These are phyloP conservation scores for Zymoseptoria pseudotritici DNA, from an alignment of 2,329 filamentous ascomycete species.

Conservation along the genomic window DNA sequence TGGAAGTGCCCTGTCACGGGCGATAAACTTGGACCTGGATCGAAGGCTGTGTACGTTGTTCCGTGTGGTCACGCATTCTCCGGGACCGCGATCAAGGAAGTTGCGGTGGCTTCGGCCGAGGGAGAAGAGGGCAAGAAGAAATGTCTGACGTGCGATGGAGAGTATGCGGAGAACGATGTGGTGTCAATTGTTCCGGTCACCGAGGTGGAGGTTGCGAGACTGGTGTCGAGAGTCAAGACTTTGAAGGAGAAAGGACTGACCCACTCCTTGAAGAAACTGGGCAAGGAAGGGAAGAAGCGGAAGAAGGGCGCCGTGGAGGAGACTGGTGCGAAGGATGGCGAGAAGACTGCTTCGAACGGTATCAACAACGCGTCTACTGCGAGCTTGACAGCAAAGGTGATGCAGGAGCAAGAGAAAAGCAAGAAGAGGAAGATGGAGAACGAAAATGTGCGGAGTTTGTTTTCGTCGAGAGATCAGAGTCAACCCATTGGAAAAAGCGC, in stretches of 20 bases:
- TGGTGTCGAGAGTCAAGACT: conserved; percentile 60
- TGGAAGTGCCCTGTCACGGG: conserved; percentile 83
- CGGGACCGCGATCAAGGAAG: conserved; percentile 65
- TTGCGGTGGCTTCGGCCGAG: conserved; percentile 25
- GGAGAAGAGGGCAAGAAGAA: conserved; percentile 41
- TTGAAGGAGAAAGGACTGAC: conserved; percentile 66
- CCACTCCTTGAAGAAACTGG: conserved; percentile 79
- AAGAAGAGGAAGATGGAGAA: conserved; percentile 69
- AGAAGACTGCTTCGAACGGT: conserved; percentile 36
- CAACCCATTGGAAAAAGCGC: conserved; percentile 35
- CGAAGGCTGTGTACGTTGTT: conserved; percentile 80
- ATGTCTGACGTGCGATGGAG: conserved; percentile 61
- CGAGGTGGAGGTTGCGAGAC: conserved; percentile 60
- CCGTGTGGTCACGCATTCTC: conserved; percentile 95
- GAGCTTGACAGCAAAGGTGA: conserved; percentile 73
- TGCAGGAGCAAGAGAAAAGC: conserved; percentile 76
- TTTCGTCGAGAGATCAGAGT: conserved; percentile 33
- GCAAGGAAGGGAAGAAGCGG: conserved; percentile 52
- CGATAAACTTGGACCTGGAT: conserved; percentile 71
- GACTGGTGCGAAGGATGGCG: conserved; percentile 3
- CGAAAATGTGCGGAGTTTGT: conserved; percentile 43
- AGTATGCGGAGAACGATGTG: conserved; percentile 66
- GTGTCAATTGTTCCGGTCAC: conserved; percentile 72
- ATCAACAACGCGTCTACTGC: conserved; percentile 89
- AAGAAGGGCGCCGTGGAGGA: conserved; percentile 37